These are phyloP conservation scores for Citrullus mucosospermus DNA, from an alignment of 306 rosid species.

Conservation along the genomic window DNA sequence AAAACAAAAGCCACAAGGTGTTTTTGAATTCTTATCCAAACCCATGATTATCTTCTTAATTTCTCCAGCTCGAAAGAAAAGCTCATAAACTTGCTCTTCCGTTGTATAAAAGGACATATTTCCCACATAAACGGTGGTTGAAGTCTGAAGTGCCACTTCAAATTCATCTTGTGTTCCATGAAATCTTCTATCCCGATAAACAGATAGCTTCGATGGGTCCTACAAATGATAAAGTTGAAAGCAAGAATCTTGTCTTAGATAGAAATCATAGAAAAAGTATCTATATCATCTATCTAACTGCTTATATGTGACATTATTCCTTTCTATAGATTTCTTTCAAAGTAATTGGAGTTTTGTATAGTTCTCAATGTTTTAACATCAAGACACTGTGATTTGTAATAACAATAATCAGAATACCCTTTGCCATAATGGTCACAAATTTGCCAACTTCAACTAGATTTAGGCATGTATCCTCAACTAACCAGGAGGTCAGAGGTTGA, in stretches of 20 bases:
- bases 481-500: neutral
- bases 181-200: slow-evolving; percentile 79
- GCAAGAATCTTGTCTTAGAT: neutral
- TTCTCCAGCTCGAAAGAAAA: slow-evolving; percentile 88
- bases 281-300: neutral
- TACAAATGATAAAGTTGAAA: slow-evolving; percentile 8
- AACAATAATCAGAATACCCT: neutral
- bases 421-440: neutral
- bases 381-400: neutral
- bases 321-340: neutral
- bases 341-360: neutral
- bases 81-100: slow-evolving; percentile 91
- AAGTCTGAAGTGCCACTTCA: slow-evolving; percentile 55
- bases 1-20: slow-evolving; percentile 91
- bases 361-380: neutral
- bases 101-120: slow-evolving; percentile 96
- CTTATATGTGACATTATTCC: neutral
- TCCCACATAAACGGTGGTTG: slow-evolving; percentile 63
- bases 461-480: neutral
- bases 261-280: neutral
- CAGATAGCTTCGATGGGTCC: slow-evolving; percentile 77
- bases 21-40: slow-evolving; percentile 88
- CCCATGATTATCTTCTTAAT: slow-evolving; percentile 94
- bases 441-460: neutral
- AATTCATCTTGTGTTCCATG: slow-evolving; percentile 79